Percentiles rank a stretch among this genome's conserved stretches.
Evolutionary conservation across 1,284 basidiomycete species (phyloP).

Genomic region (Sporisorium scitamineum): DNA sequence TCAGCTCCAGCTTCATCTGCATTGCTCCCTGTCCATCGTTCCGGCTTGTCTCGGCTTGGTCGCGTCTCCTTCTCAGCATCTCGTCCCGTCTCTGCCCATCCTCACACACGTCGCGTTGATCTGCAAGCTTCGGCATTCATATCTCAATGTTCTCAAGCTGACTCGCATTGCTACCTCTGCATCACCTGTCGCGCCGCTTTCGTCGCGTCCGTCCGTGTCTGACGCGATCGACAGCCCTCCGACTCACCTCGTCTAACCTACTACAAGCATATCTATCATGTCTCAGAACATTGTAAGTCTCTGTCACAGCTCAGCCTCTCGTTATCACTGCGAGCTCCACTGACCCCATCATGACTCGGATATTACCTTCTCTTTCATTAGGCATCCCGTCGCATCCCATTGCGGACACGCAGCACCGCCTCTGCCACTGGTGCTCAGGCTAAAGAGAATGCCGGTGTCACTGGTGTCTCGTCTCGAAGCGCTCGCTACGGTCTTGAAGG

Average conservation of each 20-base stretch:
- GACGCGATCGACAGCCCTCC: slow-evolving; percentile 26
- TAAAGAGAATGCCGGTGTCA: slow-evolving; percentile 48
- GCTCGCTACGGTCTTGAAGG: slow-evolving; percentile 35
- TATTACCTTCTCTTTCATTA: slow-evolving; percentile 10
- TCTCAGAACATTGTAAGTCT: slow-evolving; percentile 42
- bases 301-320: not conserved
- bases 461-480: slow-evolving; percentile 29
- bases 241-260: slow-evolving; percentile 4
- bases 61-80: slow-evolving; percentile 20
- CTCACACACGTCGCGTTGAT: slow-evolving; percentile 14
- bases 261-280: slow-evolving; percentile 19
- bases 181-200: slow-evolving; percentile 17
- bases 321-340: not conserved
- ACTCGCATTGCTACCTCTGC: slow-evolving; percentile 18
- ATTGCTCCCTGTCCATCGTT: slow-evolving; percentile 1
- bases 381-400: slow-evolving; percentile 51
- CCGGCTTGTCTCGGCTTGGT: slow-evolving; percentile 7
- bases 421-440: slow-evolving; percentile 38
- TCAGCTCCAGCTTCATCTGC: slow-evolving; percentile 1
- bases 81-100: not conserved
- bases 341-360: slow-evolving; percentile 7
- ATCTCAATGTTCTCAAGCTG: slow-evolving; percentile 28
- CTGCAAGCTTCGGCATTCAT: slow-evolving; percentile 6
- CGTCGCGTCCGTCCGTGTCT: slow-evolving; percentile 30
- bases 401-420: slow-evolving; percentile 51